Evolutionary conservation across 768 basidiomycete genomes (phyloP).

Genomic region (Candolleomyces efflorescens): DNA sequence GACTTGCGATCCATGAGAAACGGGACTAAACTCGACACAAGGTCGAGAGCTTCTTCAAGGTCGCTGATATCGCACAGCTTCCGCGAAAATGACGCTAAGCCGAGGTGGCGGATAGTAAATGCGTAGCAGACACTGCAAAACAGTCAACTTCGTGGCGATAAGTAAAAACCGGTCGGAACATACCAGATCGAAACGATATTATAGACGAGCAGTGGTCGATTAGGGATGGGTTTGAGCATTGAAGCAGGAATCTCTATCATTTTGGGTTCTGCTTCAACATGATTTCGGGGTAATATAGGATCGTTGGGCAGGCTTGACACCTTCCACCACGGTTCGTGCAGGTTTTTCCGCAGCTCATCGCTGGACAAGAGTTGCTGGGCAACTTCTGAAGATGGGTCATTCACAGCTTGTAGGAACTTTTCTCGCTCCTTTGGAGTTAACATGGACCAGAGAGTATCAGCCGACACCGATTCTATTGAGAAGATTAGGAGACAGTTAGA

Average conservation of each 20-base stretch:
- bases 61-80: conserved; percentile 38
- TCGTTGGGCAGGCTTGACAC: conserved; percentile 2
- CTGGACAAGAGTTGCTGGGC: conserved; percentile 57
- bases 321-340: conserved; percentile 69
- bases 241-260: conserved; percentile 43
- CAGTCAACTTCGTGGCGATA: conserved; percentile 2
- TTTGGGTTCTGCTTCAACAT: conserved; percentile 26
- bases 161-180: conserved; percentile 22
- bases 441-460: conserved; percentile 56
- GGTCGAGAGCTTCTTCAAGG: conserved; percentile 37
- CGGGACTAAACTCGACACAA: conserved; percentile 53
- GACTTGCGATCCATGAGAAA: conserved; percentile 63
- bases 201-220: conserved; percentile 49
- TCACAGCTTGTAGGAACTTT: conserved; percentile 54
- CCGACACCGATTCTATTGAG: conserved; percentile 46
- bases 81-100: conserved; percentile 51
- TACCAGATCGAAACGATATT: conserved; percentile 70
- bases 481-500: background rate
- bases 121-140: conserved; percentile 59
- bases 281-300: background rate
- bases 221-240: conserved; percentile 35
- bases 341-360: conserved; percentile 47
- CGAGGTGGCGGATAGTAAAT: conserved; percentile 59
- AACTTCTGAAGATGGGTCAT: conserved; percentile 58
- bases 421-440: conserved; percentile 57